Evolutionary conservation across 1,139 yeast genomes (phyloP), one percentile per base, ranked within the genome.

Genomic region (Kodamaea anthophila): DNA sequence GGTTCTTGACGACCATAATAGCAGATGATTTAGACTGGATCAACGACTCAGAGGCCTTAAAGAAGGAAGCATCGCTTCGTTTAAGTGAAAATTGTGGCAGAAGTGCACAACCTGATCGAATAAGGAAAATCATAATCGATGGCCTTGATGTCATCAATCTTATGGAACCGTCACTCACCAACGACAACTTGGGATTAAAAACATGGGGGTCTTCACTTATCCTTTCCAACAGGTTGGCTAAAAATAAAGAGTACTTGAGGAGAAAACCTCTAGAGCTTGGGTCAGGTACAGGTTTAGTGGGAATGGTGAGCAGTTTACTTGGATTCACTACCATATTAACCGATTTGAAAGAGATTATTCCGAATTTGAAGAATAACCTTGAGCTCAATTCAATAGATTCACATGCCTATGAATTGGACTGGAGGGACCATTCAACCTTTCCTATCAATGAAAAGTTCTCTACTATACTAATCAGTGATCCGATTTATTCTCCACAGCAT

Each of bases 191-290:
- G 18, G 98, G 98, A 0, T 66, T 86, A 49, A 87, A 88, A 42
- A 91, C 98, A 0, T 91, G 98, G 98, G 98, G 97, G 0, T 82
- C 96, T 0, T 77, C 96, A 0, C 58, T 84, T 18, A 67, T 85
- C 2, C 58, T 91, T 13, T 70, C 93, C 1, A 70, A 74, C 31
- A 55, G 79, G 27, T 49, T 83, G 5, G 56, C 65, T 2, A 47
- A 49, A 3, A 20, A 37, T 12, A 22, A 31, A 2, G 27, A 23
- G 25, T 52, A 60, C 37, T 38, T 69, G 26, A 23, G 36, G 26
- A 62, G 61, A 6, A 67, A 74, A 0, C 69, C 85, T 0, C 54
- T 91, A 9, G 98, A 91, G 47, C 60, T 91, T 14, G 98, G 98
- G 0, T 69, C 97, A 0, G 98, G 98, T 0, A 91, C 98, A 0